These are phyloP conservation scores for Zangia roseola DNA, from an alignment of 768 basidiomycete genomes.

Conservation along the genomic window DNA sequence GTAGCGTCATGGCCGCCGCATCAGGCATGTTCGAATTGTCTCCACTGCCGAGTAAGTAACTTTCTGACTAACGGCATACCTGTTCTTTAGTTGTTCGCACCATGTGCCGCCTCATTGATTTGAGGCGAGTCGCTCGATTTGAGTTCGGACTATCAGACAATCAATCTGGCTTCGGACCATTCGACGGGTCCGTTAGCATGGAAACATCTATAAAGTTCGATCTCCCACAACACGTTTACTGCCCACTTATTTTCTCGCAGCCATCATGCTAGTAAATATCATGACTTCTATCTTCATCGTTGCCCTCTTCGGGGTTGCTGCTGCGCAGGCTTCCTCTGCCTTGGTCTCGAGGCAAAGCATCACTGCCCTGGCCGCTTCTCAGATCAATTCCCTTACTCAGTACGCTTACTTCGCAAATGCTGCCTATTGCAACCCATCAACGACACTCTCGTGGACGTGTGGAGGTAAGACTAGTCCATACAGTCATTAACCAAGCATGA, in stretches of 20 bases:
- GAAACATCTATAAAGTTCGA: too few relatives aligned
- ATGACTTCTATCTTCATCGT: conserved; percentile 8
- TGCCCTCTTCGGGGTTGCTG: conserved; percentile 7
- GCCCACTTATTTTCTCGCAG: neutral
- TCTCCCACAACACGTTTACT: too few relatives aligned
- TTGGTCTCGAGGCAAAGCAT: conserved; percentile 35
- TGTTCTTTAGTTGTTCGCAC: too few relatives aligned
- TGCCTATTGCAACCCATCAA: conserved; percentile 43
- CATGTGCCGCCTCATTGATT: too few relatives aligned
- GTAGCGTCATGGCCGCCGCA: too few relatives aligned
- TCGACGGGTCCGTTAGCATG: too few relatives aligned
- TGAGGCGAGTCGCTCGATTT: too few relatives aligned
- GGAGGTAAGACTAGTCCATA: conserved; percentile 38
- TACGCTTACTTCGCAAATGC: conserved; percentile 51
- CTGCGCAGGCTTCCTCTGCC: conserved; percentile 15
- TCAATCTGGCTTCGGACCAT: too few relatives aligned
- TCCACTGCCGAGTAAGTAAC: too few relatives aligned
- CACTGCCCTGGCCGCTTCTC: conserved; percentile 34
- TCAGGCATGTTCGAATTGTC: too few relatives aligned
- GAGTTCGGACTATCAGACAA: too few relatives aligned
- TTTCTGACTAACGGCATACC: too few relatives aligned
- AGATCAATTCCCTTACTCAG: conserved; percentile 43
- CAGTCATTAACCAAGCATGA: neutral
- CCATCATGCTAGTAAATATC: conserved; percentile 22
- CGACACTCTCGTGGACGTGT: conserved; percentile 48